Conservation (phyloP, 225 moss, liverwort and hornwort genomes). For the Asterella californica region DNA sequence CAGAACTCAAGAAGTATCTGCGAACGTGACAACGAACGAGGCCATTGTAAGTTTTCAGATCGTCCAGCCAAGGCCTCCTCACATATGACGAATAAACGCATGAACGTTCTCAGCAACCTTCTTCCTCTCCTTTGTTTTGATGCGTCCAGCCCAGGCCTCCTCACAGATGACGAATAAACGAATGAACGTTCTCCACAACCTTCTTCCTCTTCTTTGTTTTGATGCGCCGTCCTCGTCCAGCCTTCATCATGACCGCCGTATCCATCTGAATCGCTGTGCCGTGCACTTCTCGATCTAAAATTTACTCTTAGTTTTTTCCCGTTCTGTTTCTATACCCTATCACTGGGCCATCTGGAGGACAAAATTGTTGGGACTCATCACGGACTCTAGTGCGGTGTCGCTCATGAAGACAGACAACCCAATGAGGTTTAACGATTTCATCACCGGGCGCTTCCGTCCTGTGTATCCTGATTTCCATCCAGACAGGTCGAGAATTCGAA, state of each 20-base stretch:
- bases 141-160: not conserved
- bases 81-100: not conserved
- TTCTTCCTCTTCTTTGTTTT: not conserved
- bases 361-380: too few relatives aligned
- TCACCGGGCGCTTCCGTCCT: not conserved
- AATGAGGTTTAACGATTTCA: slow-evolving; percentile 4
- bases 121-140: not conserved
- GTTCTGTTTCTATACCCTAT: too few relatives aligned
- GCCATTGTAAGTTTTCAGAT: not conserved
- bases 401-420: slow-evolving; percentile 1
- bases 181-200: not conserved
- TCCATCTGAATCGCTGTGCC: not conserved
- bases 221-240: not conserved
- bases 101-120: not conserved
- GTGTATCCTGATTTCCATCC: slow-evolving; percentile 12
- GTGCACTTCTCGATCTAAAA: not conserved
- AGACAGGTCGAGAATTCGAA: not conserved
- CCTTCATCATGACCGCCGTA: not conserved
- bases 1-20: slow-evolving; percentile 14
- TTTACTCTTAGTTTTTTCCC: not conserved
- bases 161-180: not conserved
- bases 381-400: not conserved
- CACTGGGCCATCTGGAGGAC: not conserved
- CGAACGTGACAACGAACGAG: slow-evolving; percentile 12
- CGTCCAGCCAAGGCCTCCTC: not conserved